Evolutionary conservation across 345 rosid species (phyloP), one percentile per base, ranked within the genome.

Genomic region (Citrus glauca): DNA sequence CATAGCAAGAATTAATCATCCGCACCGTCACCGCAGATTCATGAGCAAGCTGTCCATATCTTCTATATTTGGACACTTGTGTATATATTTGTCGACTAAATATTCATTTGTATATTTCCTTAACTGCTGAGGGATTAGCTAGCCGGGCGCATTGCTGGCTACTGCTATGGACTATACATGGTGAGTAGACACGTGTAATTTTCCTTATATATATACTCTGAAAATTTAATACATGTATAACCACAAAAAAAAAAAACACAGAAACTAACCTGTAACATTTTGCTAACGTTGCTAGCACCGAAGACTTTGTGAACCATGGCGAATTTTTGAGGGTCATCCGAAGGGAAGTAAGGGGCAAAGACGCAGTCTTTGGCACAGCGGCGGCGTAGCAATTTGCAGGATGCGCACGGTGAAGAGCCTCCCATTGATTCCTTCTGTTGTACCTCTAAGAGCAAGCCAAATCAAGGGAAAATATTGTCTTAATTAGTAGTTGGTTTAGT

Each of bases 331-430:
- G 96, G 98, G 77, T 93, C 96, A 2, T 91, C 91, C 25, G 98
- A 83, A 72, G 96, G 96, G 82, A 93, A 93, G 84, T 93, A 93
- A 76, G 98, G 98, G 13, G 98, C 96, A 77, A 93, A 93, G 74
- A 93, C 86, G 83, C 98, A 93, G 81, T 90, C 94, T 75, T 90
- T 89, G 73, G 90, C 89, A 74, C 98, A 93, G 27, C 97, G 92
- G 27, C 98, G 89, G 79, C 97, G 80, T 71, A 93, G 78, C 53
- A 93, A 82, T 82, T 91, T 93, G 88, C 98, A 93, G 28, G 94
- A 90, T 4, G 98, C 98, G 72, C 98, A 93, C 35, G 98, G 98
- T 2, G 98, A 89, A 66, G 93, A 86, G 48, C 93, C 92, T 0
- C 85, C 90, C 87, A 89, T 85, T 19, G 71, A 56, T 59, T 72